Base-by-base conservation (phyloP, 1,284 basidiomycete genomes). In the Takashimella koratensis region DNA sequence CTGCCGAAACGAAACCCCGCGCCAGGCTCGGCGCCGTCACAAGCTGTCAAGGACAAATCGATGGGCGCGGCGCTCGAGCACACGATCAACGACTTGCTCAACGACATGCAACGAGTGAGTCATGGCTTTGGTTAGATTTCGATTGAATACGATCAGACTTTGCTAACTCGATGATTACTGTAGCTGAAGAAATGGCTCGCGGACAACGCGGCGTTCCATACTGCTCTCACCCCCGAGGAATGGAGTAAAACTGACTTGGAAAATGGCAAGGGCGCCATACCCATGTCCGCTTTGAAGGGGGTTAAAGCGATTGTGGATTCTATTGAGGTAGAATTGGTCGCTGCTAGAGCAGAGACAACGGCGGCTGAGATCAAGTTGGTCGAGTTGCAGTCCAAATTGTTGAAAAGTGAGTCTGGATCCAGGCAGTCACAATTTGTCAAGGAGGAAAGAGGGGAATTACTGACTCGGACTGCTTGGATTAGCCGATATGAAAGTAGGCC, bases 401-500 rank as follows among this genome's bases (percentile, higher is more conserved):
- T 79, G 53, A 74, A 80, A 73, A 68, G 80, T 79, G 47, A 56
- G 74, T 67, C 43, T 23, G n/a, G 4, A 20, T 19, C 27, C 25
- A 23, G 25, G 16, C 22, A 40, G 13, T 20, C n/a, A 22, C 21
- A 16, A 13, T 6, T 46, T 19, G 13, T 45, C 43, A 22, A 20
- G 41, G 41, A 19, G 41, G 41, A 41, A 6, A 13, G 41, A 23
- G 6, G 51, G 22, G 47, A 23, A 4, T 6, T 30, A 45, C 58
- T 64, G 30, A 60, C 49, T 19, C n/a, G n/a, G n/a, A n/a, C n/a
- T n/a, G n/a, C n/a, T 45, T 23, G 3, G 11, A 20, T 23, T 60
- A 78, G 77, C 71, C 45, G 77, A 78, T 56, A 74, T 74, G 62
- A 78, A 78, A 58, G 52, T 66, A n/a, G 76, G 76, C 24, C 77